phyloP scores from a whole-genome alignment of 2,329 filamentous ascomycete species.

The Tolypocladium sp. region DNA sequence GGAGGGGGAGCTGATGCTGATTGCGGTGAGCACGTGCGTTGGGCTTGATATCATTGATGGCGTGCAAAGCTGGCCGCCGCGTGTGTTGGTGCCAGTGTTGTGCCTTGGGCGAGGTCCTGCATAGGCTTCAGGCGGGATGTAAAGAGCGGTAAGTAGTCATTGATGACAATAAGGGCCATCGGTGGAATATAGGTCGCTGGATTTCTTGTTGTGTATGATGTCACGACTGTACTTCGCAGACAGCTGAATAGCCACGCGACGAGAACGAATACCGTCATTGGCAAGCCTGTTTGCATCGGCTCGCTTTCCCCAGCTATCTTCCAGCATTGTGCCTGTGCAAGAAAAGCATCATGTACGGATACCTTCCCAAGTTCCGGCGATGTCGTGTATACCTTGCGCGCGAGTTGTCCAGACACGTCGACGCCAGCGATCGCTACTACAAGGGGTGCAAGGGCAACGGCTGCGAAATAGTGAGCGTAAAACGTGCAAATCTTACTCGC shows the following conservation, averaged over 20 bases:
- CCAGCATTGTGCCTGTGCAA: not conserved
- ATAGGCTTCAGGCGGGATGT: not conserved
- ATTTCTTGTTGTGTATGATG: not conserved
- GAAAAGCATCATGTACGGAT: not conserved
- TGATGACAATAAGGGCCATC: not conserved
- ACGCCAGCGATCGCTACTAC: not conserved
- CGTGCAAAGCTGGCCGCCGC: not conserved
- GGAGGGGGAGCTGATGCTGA: not conserved
- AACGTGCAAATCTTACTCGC: not conserved
- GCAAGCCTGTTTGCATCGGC: not conserved
- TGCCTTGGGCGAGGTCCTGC: not conserved
- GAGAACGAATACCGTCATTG: not conserved
- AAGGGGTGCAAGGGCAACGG: too few species aligned
- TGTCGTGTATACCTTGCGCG: not conserved
- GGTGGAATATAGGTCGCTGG: not conserved
- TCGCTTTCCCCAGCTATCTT: not conserved
- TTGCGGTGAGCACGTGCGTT: not conserved
- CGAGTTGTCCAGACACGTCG: not conserved
- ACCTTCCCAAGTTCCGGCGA: too few species aligned
- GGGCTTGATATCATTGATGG: not conserved
- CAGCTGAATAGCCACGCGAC: not conserved
- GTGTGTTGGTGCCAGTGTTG: not conserved
- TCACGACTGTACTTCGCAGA: not conserved
- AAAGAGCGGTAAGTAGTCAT: not conserved
- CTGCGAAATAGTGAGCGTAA: not conserved